Base-by-base conservation (phyloP, 2,329 filamentous ascomycete genomes). In the Mycogone perniciosa region DNA sequence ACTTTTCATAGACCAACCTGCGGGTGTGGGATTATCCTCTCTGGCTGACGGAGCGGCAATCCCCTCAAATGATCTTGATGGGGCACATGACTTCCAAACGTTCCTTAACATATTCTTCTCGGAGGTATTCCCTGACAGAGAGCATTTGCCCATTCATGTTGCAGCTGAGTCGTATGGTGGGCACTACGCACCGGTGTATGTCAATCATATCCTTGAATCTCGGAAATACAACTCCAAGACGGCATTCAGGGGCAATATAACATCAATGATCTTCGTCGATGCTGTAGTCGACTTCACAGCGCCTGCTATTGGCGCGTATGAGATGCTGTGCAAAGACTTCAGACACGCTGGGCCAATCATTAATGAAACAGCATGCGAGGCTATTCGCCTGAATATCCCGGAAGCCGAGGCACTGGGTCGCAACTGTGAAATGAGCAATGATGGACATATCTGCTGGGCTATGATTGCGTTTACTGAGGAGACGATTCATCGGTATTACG, bases 351-450 rank as follows among this genome's bases (percentile, higher is more conserved):
- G 41, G 37, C 34, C 43, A 34, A 26, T 62, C 2, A 26, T 60
- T 20, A 59, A 58, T 26, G 51, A 45, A 11, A 57, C 48, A 26
- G 44, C 35, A 6, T 62, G 60, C 40, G 56, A 52, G 29, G 2
- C n/a, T 6, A 57, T 62, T 54, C 71, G 73, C 2, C 60, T 64
- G 4, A 68, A 70, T 41, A 60, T 77, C 31, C 73, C 74, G 4
- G 67, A 74, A 20, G 73, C 72, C 54, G 67, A 74, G 57, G 61
- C 71, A 1, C 61, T 77, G 1, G 56, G 62, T 1, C 31, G 44
- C 13, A 43, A 89, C 50, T 96, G 96, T 67, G 90, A 90, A 69
- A 79, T 95, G 56, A 95, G 89, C 46, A 89, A 95, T 70, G 86
- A 85, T 52, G 77, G 85, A 57, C 93, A 88, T 42, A 90, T 95